Percentiles rank a stretch among this genome's conserved stretches.
These are phyloP conservation scores for Mycena rebaudengoi DNA, from an alignment of 768 basidiomycete species.

Conservation along the genomic window DNA sequence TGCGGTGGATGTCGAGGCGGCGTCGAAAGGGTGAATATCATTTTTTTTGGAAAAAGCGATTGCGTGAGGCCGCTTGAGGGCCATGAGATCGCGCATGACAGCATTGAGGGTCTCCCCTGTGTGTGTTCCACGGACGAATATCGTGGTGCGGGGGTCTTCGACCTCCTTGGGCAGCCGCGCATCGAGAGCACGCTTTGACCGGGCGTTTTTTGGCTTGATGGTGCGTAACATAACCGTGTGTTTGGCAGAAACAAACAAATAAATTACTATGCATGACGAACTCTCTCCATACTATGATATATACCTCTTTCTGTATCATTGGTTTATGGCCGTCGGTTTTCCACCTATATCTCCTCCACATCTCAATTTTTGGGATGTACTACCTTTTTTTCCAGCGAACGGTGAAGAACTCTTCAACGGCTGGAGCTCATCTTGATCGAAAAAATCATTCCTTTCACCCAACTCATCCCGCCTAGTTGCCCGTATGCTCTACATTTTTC, in stretches of 20 bases:
- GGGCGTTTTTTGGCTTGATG: constrained; percentile 91
- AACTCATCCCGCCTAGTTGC: too few relatives aligned
- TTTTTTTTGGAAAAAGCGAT: constrained; percentile 97
- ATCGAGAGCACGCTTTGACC: constrained; percentile 89
- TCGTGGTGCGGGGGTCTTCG: constrained; percentile 85
- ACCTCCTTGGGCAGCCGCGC: constrained; percentile 90
- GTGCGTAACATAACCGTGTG: constrained; percentile 18
- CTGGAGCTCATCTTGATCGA: too few relatives aligned
- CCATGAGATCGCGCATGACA: constrained; percentile 93
- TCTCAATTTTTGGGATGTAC: too few relatives aligned
- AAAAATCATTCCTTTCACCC: too few relatives aligned
- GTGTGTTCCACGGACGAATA: constrained; percentile 92
- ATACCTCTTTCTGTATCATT: too few relatives aligned
- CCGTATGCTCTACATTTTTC: too few relatives aligned
- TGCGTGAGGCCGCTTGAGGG: constrained; percentile 89
- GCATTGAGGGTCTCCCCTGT: constrained; percentile 81
- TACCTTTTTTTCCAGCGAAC: too few relatives aligned
- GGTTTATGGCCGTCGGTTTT: too few relatives aligned
- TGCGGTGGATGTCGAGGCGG: constrained; percentile 53
- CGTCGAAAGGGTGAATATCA: constrained; percentile 88
- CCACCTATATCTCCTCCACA: too few relatives aligned
- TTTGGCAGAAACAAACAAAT: background rate
- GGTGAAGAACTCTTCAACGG: too few relatives aligned
- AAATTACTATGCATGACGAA: too few relatives aligned
- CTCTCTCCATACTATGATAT: too few relatives aligned